A percentile compares a stretch with the other conserved stretches of the same genome.
These are phyloP conservation scores for Pseudomicrostroma phylloplanum DNA, from an alignment of 1,284 basidiomycete genomes.

Conservation along the genomic window DNA sequence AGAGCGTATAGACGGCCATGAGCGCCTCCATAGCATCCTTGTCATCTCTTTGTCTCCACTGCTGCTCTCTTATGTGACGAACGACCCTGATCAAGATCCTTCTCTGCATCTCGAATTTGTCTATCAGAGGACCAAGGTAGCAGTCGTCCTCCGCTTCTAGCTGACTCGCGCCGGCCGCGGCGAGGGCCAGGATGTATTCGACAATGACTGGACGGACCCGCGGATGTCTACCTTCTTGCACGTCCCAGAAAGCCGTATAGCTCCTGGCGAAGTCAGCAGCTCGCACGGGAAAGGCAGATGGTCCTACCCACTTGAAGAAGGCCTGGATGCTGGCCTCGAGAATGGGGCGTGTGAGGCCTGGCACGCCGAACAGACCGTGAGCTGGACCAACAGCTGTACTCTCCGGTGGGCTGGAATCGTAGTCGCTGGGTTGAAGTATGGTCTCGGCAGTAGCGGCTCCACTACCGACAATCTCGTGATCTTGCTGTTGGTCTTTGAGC, in stretches of 20 bases:
- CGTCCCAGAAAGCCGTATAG: constrained; percentile 1
- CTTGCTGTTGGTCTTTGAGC: neutral
- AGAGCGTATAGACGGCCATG: neutral
- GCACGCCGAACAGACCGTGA: neutral
- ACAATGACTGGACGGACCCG: neutral
- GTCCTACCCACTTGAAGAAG: neutral
- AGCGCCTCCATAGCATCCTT: neutral
- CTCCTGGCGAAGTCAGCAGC: neutral
- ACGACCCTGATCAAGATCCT: neutral
- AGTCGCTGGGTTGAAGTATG: too few relatives aligned
- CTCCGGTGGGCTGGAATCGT: too few relatives aligned
- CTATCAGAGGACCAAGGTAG: neutral
- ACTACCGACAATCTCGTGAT: too few relatives aligned
- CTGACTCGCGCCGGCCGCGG: neutral
- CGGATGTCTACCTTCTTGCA: neutral
- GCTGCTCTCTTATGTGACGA: neutral
- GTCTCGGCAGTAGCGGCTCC: too few relatives aligned
- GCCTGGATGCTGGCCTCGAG: neutral
- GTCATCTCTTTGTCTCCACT: neutral
- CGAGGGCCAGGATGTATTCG: neutral
- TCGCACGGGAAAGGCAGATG: neutral
- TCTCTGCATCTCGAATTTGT: constrained; percentile 4
- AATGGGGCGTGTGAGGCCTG: neutral
- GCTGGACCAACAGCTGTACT: too few relatives aligned
- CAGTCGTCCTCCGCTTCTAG: neutral